Base-by-base conservation (phyloP, 2,329 filamentous ascomycete species). In the Pseudogymnoascus sp. region DNA sequence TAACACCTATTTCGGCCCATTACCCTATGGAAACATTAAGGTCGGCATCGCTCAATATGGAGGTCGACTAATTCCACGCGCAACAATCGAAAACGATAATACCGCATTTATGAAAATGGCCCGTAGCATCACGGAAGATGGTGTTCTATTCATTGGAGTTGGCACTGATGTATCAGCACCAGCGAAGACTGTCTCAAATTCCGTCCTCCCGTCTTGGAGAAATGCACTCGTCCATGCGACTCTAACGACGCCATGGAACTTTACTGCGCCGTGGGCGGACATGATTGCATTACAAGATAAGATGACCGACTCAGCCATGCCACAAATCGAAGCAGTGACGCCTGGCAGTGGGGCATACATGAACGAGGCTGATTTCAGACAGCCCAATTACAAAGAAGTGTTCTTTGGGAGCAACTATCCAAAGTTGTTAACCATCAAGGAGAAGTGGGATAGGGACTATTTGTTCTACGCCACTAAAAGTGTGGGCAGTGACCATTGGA, bases 401-500 rank as follows among this genome's bases (percentile, higher is more conserved):
- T 82, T 81, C 67, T 83, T 76, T 65, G 81, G 80, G 1, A 61
- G 15, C 1, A 80, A 81, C 63, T 83, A 82, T 62, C 62, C 68
- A 1, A 66, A 65, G 8, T 66, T 83, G 17, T 61, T 75, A 12
- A 35, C 51, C 0, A 73, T 84, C 31, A 85, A 86, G 76, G 67
- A 73, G 35, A 78, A 76, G 67, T 84, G 78, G 66, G 83, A 84
- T 66, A 73, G 77, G 1, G 61, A 72, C 0, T 68, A 70, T 1
- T 63, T 84, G 5, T 81, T 81, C 36, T 81, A 81, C 60, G 79
- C 76, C 9, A 68, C 67, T 5, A 77, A 75, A n/a, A 78, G 74
- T 3, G 81, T 84, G 5, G 81, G 81, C 0, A 81, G 79, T 62
- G 81, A 84, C 59, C 67, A 67, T n/a, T 84, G 80, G 80, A 68